phyloP scores from a whole-genome alignment of 2,329 filamentous ascomycete species.

The Samsoniella hepiali region DNA sequence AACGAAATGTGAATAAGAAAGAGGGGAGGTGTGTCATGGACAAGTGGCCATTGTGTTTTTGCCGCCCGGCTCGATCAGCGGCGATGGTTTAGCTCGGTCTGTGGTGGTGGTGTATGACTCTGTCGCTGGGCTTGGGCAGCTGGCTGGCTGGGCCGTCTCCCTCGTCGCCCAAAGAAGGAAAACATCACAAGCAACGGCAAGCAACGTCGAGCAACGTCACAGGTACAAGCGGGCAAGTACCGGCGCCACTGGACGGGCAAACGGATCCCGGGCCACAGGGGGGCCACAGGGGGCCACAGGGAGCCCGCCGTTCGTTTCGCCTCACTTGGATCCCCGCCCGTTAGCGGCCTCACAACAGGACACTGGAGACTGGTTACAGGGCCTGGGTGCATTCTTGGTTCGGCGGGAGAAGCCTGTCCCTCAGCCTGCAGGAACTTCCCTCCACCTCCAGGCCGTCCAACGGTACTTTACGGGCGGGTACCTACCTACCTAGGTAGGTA shows the following conservation, averaged over 20 bases:
- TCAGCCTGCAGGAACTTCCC: no score
- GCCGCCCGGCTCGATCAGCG: not conserved
- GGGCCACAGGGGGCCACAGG: not conserved
- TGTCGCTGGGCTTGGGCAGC: not conserved
- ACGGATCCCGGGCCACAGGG: not conserved
- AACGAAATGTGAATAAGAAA: not conserved
- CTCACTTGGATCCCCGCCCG: not conserved
- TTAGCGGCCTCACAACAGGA: no score
- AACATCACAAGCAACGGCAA: not conserved
- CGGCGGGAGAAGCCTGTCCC: no score
- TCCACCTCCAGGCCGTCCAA: not conserved
- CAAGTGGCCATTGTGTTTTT: conserved; percentile 5
- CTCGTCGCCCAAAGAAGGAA: not conserved
- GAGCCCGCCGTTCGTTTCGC: conserved; percentile 1
- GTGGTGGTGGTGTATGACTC: not conserved
- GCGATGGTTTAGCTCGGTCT: not conserved
- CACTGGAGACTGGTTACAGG: no score
- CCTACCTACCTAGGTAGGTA: no score
- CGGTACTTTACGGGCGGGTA: not conserved
- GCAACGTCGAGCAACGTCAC: conserved; percentile 7
- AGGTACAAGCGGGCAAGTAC: conserved; percentile 5
- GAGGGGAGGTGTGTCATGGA: not conserved
- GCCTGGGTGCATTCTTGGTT: no score
- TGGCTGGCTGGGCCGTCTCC: not conserved
- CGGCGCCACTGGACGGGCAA: not conserved